These are phyloP conservation scores for Cornus suecica DNA, from an alignment of 148 eudicot species.

Conservation along the genomic window DNA sequence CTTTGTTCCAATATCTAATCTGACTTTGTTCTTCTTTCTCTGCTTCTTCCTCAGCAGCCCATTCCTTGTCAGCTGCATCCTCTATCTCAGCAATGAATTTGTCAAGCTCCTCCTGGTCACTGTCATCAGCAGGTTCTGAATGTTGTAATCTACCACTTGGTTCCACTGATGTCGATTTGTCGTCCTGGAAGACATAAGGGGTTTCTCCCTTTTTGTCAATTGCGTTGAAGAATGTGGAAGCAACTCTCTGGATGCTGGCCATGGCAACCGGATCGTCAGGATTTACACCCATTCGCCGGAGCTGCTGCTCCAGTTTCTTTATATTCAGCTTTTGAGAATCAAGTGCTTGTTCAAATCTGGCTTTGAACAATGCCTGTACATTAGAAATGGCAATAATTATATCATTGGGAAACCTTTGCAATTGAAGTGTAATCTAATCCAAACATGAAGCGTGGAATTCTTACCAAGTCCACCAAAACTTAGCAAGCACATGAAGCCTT, in stretches of 20 bases:
- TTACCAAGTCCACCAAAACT: too few species aligned
- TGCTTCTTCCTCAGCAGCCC: conserved; percentile 83
- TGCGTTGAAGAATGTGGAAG: conserved; percentile 92
- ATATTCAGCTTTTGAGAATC: conserved; percentile 96
- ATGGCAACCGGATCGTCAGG: conserved; percentile 98
- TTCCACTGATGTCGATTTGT: conserved; percentile 25
- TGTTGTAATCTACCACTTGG: conserved; percentile 24
- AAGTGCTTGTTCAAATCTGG: conserved; percentile 98
- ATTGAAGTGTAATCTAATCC: too few species aligned
- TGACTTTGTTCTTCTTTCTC: conserved; percentile 65
- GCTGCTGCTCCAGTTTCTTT: conserved; percentile 85
- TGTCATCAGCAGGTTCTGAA: conserved; percentile 52
- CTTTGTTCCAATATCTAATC: conserved; percentile 69
- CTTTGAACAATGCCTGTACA: conserved; percentile 93
- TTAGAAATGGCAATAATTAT: neutral
- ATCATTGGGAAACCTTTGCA: neutral
- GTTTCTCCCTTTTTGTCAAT: conserved; percentile 86
- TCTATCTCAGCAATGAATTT: conserved; percentile 93
- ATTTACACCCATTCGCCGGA: conserved; percentile 77
- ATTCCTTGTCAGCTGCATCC: conserved; percentile 89
- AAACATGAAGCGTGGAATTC: neutral
- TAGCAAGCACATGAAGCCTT: neutral
- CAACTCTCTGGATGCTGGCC: conserved; percentile 95
- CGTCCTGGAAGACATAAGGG: conserved; percentile 81
- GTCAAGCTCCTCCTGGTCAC: conserved; percentile 97